These are phyloP conservation scores for Escovopsis sp. DNA, from an alignment of 2,329 filamentous ascomycete genomes.

Conservation along the genomic window DNA sequence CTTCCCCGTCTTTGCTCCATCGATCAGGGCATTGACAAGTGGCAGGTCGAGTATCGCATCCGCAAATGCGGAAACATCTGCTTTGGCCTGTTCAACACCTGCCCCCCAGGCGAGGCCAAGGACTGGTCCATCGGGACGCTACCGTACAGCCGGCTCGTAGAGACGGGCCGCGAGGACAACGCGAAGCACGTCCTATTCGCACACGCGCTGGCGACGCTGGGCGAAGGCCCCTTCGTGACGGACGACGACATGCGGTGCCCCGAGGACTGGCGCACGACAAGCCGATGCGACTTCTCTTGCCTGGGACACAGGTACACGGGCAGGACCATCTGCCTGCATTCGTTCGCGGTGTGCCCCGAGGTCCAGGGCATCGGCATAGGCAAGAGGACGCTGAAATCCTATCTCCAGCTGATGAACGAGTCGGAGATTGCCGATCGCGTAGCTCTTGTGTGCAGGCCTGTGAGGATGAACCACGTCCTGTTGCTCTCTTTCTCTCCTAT, in stretches of 20 bases:
- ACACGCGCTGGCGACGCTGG: constrained; percentile 64
- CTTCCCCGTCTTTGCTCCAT: no score
- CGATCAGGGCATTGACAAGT: no score
- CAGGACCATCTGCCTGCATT: constrained; percentile 66
- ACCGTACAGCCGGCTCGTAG: constrained; percentile 36
- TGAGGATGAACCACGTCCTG: no score
- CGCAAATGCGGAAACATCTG: constrained; percentile 42
- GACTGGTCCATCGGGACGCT: constrained; percentile 36
- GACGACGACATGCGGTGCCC: constrained; percentile 67
- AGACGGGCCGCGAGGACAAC: constrained; percentile 25
- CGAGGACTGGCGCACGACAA: constrained; percentile 43
- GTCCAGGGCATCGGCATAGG: constrained; percentile 63
- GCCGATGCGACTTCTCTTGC: constrained; percentile 22
- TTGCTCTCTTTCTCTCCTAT: no score
- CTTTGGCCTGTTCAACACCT: constrained; percentile 64
- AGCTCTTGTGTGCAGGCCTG: constrained; percentile 61
- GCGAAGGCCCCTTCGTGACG: constrained; percentile 44
- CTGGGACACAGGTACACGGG: constrained; percentile 60
- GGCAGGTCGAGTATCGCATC: constrained; percentile 17
- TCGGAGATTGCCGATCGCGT: constrained; percentile 56
- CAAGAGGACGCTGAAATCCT: constrained; percentile 57
- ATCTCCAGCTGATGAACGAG: constrained; percentile 59
- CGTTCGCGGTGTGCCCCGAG: constrained; percentile 61
- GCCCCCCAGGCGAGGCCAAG: constrained; percentile 29
- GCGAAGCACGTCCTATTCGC: constrained; percentile 48